These are phyloP conservation scores for Penicillium roqueforti DNA, from an alignment of 495 filamentous ascomycete genomes.

Conservation along the genomic window DNA sequence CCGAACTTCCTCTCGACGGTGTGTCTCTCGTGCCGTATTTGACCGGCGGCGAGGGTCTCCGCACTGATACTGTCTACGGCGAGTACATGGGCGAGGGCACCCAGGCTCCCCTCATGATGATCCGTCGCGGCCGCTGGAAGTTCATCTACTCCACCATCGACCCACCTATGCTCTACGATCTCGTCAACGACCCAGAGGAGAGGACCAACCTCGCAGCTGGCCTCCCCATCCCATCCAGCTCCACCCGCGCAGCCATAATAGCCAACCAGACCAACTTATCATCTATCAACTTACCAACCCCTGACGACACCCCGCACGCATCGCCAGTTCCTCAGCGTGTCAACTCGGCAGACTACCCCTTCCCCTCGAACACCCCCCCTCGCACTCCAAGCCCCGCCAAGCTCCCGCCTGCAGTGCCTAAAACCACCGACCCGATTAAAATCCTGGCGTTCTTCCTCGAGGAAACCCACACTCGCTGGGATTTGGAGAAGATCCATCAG, in stretches of 20 bases:
- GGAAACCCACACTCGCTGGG: constrained; percentile 66
- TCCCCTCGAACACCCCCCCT: constrained; percentile 36
- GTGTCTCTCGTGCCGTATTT: constrained; percentile 68
- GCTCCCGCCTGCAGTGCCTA: constrained; percentile 28
- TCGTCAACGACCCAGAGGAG: constrained; percentile 69
- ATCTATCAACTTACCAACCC: constrained; percentile 36
- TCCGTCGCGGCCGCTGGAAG: constrained; percentile 76
- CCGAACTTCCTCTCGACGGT: constrained; percentile 71
- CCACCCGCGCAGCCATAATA: constrained; percentile 5
- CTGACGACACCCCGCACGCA: constrained; percentile 31
- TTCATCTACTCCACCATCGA: constrained; percentile 77
- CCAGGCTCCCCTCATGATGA: constrained; percentile 85
- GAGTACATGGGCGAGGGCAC: constrained; percentile 91
- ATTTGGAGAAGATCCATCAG: constrained; percentile 64
- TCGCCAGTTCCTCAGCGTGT: constrained; percentile 33
- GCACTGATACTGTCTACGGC: constrained; percentile 72
- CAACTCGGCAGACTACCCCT: constrained; percentile 29
- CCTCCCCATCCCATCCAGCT: constrained; percentile 21
- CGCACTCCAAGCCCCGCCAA: constrained; percentile 40
- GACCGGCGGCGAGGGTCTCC: constrained; percentile 48
- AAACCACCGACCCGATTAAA: constrained; percentile 42
- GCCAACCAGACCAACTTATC: constrained; percentile 17
- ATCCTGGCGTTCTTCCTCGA: constrained; percentile 55
- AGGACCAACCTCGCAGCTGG: constrained; percentile 60
- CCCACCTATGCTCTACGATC: constrained; percentile 72